Conservation (phyloP, 352 stramenopile genomes). For the Phytophthora brassicae region DNA sequence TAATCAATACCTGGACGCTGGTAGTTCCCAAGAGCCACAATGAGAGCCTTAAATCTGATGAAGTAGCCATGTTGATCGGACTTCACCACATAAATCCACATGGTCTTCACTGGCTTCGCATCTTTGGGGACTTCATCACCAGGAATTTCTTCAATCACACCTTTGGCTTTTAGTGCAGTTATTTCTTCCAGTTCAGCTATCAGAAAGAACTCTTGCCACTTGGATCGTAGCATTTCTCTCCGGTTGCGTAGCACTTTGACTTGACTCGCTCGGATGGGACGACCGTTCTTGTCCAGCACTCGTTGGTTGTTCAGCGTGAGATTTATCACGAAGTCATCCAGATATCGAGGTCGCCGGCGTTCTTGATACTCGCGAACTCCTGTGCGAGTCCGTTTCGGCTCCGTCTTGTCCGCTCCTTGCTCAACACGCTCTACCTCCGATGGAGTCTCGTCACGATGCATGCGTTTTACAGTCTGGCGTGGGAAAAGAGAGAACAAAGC, state of each 20-base stretch:
- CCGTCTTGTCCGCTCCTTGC: background rate
- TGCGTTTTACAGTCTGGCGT: constrained; percentile 4
- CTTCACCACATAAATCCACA: constrained; percentile 13
- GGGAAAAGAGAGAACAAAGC: background rate
- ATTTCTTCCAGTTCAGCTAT: constrained; percentile 11
- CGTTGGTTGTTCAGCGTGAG: background rate
- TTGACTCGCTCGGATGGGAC: constrained; percentile 2
- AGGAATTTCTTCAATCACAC: constrained; percentile 2
- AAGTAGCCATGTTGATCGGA: constrained; percentile 5
- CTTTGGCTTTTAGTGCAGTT: constrained; percentile 1
- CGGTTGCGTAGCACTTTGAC: background rate
- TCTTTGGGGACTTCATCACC: background rate
- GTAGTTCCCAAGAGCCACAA: constrained; percentile 1
- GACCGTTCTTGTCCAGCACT: constrained; percentile 3
- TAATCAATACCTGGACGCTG: constrained; percentile 11
- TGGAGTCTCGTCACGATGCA: constrained; percentile 6
- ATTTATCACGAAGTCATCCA: background rate
- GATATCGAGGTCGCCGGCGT: no score
- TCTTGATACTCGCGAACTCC: background rate
- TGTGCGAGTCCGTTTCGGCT: background rate
- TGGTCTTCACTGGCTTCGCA: constrained; percentile 3
- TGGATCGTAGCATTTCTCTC: constrained; percentile 4
- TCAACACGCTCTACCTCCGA: constrained; percentile 1
- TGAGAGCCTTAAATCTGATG: background rate
- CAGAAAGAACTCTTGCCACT: constrained; percentile 8